Evolutionary conservation across 73 alveolate species (phyloP), one percentile per base, ranked within the genome.

Genomic region (Durusdinium trenchii): DNA sequence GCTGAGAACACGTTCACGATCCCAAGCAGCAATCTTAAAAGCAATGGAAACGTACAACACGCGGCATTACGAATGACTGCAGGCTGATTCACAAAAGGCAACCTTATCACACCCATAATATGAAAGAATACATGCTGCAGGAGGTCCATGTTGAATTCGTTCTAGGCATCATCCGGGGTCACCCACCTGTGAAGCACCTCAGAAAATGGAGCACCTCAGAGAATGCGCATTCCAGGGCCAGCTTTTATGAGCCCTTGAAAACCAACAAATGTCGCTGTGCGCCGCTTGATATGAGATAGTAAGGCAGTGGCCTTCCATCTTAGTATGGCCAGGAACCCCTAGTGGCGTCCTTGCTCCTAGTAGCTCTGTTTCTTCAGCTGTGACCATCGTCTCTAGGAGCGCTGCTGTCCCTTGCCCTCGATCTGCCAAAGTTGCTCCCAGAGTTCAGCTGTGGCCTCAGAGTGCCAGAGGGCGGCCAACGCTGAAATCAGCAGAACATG

Each of bases 401-500:
- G 18, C 52, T 2, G 51, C 94, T 51, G 52, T 12, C 94, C 94
- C 36, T 71, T 71, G 16, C 51, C 94, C 40, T 83, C 89, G 45
- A 69, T 76, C 67, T 46, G 86, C 97, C 97, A 91, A 51, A 91
- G 89, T 26, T 76, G 54, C 89, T 91, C 97, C 97, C 97, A 91
- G 40, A 91, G 89, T 45, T 76, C 69, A 1, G 97, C 97, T 3
- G 97, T 91, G 38, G 97, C 97, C 97, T 90, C 5, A 38, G 73
- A 14, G 36, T 3, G 35, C 64, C 20, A 12, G 64, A 20, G 64
- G 64, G n/a, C n/a, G n/a, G n/a, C n/a, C n/a, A n/a, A n/a, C n/a
- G n/a, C n/a, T n/a, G n/a, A n/a, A n/a, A n/a, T n/a, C n/a, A n/a
- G n/a, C n/a, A n/a, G n/a, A n/a, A n/a, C n/a, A n/a, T 18, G 42